Percentiles rank a stretch among this genome's conserved stretches.
These are phyloP conservation scores for Sphenostylis stenocarpa DNA, from an alignment of 306 rosid species.

Conservation along the genomic window DNA sequence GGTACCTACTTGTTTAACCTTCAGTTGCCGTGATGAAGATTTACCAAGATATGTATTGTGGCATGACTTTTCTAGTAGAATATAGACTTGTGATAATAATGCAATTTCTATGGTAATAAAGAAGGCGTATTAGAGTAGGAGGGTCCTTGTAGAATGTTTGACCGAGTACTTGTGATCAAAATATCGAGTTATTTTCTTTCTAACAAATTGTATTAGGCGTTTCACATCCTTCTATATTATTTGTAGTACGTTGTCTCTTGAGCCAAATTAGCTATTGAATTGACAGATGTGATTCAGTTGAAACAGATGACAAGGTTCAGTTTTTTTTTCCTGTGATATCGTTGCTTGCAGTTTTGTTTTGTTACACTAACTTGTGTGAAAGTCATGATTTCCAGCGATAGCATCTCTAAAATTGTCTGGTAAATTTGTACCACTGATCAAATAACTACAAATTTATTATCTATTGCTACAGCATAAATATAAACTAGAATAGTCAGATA, in stretches of 20 bases:
- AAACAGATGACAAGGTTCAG: not conserved
- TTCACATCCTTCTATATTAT: not conserved
- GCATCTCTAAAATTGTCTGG: not conserved
- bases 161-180: not conserved
- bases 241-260: not conserved
- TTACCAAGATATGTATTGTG: constrained; percentile 13
- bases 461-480: not conserved
- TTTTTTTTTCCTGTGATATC: not conserved
- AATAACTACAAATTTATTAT: not conserved
- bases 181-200: not conserved
- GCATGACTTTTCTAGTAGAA: not conserved
- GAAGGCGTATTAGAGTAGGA: not conserved
- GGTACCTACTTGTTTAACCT: not conserved
- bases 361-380: not conserved
- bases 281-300: not conserved
- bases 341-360: not conserved
- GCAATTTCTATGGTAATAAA: constrained; percentile 2
- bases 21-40: not conserved
- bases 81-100: not conserved
- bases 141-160: not conserved
- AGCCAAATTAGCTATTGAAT: not conserved
- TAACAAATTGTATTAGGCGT: constrained; percentile 10
- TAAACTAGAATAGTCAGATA: not conserved
- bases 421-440: not conserved
- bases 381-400: not conserved